phyloP scores from a whole-genome alignment of 2,329 filamentous ascomycete species.

The Rhinocladiella mackenziei region DNA sequence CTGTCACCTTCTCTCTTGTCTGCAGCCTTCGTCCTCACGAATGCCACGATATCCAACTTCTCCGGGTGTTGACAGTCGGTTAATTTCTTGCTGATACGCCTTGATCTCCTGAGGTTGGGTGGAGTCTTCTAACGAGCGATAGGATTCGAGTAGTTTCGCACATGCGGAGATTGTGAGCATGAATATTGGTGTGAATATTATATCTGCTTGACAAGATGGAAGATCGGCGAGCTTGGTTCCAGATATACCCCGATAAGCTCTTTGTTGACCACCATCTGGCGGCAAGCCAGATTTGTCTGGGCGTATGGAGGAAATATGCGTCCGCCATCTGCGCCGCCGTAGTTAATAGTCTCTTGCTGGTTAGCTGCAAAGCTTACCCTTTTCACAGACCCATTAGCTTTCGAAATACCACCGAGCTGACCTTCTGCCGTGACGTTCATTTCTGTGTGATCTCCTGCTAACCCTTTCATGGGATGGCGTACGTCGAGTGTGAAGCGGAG shows the following conservation, averaged over 20 bases:
- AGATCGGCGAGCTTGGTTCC: conserved; percentile 39
- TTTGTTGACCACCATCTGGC: conserved; percentile 66
- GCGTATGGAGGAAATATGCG: conserved; percentile 94
- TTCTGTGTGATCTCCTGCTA: conserved; percentile 84
- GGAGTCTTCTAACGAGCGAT: conserved; percentile 37
- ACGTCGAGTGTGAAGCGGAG: conserved; percentile 92
- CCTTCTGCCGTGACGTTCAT: conserved; percentile 60
- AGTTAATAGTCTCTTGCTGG: conserved; percentile 71
- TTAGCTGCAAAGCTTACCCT: conserved; percentile 63
- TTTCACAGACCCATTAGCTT: conserved; percentile 29
- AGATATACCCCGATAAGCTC: conserved; percentile 45
- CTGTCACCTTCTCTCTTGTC: conserved; percentile 40
- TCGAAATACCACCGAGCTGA: conserved; percentile 29
- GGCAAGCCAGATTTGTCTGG: conserved; percentile 87
- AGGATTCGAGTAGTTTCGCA: conserved; percentile 38
- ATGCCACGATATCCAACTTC: conserved; percentile 41
- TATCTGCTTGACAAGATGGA: not conserved
- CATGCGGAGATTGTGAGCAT: conserved; percentile 39
- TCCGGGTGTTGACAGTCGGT: conserved; percentile 49
- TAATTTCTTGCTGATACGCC: conserved; percentile 48
- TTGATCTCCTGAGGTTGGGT: conserved; percentile 41
- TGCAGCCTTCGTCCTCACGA: conserved; percentile 32
- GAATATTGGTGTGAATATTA: conserved; percentile 28
- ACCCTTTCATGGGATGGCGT: conserved; percentile 78
- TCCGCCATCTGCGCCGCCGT: conserved; percentile 82